A percentile compares a stretch with the other conserved stretches of the same genome.
Conservation (phyloP, 352 stramenopile genomes). For the Pythium rhizo-oryzae region DNA sequence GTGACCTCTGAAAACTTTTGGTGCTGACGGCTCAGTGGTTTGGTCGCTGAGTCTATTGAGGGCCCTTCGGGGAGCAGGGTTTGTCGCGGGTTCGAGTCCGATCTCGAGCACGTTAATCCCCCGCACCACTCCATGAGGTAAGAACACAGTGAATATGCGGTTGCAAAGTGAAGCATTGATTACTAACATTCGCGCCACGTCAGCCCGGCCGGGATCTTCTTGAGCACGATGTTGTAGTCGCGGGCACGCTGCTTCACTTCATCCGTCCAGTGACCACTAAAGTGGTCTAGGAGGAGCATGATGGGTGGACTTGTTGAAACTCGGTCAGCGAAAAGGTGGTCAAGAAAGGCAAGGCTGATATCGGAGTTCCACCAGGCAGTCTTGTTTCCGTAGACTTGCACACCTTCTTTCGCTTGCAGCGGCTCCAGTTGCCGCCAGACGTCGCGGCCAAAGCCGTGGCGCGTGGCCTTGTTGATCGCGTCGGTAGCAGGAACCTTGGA, state of each 20-base stretch:
- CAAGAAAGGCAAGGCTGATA: neutral
- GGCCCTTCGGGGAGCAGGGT: constrained; percentile 3
- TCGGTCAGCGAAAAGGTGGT: neutral
- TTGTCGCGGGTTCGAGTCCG: neutral
- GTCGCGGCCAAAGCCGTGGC: neutral
- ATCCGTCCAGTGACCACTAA: neutral
- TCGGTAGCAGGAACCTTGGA: neutral
- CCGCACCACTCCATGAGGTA: neutral
- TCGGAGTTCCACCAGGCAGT: neutral
- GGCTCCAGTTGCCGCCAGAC: neutral
- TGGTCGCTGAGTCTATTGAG: neutral
- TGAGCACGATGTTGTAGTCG: neutral
- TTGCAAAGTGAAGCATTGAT: neutral
- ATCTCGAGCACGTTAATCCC: neutral
- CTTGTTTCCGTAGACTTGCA: neutral
- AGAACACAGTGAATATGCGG: neutral
- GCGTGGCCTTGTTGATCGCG: neutral
- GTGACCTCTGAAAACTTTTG: constrained; percentile 3
- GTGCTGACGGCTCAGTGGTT: constrained; percentile 3
- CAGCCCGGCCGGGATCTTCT: neutral
- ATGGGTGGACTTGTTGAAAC: neutral
- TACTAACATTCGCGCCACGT: neutral
- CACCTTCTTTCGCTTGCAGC: too few species aligned
- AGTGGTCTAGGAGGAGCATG: neutral
- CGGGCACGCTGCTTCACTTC: neutral